phyloP scores from a whole-genome alignment of 257 asterid species.

The Nemophila menziesii region DNA sequence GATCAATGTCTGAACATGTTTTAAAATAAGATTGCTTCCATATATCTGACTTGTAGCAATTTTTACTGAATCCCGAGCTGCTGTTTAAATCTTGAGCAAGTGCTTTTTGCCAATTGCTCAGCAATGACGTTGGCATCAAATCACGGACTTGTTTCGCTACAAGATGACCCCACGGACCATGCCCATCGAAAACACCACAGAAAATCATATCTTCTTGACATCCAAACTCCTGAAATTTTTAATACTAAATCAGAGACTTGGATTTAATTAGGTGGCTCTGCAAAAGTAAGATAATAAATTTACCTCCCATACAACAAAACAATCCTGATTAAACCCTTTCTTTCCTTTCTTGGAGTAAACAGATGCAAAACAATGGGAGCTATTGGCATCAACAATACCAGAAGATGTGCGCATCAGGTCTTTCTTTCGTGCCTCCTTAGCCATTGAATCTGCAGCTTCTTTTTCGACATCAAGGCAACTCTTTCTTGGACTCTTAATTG shows the following conservation, averaged over 20 bases:
- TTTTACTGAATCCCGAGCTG: slow-evolving; percentile 16
- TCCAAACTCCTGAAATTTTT: slow-evolving; percentile 47
- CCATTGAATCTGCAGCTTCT: slow-evolving; percentile 31
- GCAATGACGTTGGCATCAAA: slow-evolving; percentile 46
- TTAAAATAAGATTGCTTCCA: slow-evolving; percentile 52
- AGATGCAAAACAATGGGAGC: slow-evolving; percentile 19
- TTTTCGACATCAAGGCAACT: slow-evolving; percentile 26
- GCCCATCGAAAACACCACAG: slow-evolving; percentile 80
- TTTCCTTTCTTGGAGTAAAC: slow-evolving; percentile 51
- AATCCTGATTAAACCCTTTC: slow-evolving; percentile 65
- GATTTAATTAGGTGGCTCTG: background rate
- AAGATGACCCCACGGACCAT: slow-evolving; percentile 82
- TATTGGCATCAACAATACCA: slow-evolving; percentile 24
- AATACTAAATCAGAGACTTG: background rate
- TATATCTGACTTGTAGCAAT: slow-evolving; percentile 24
- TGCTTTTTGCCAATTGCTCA: slow-evolving; percentile 53
- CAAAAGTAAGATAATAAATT: background rate
- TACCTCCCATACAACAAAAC: slow-evolving; percentile 63
- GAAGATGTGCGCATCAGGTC: slow-evolving; percentile 46
- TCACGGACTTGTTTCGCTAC: slow-evolving; percentile 45
- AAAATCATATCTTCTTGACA: slow-evolving; percentile 56
- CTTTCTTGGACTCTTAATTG: slow-evolving; percentile 34
- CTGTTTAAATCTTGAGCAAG: slow-evolving; percentile 23
- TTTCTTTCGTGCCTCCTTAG: slow-evolving; percentile 50
- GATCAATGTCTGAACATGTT: slow-evolving; percentile 61